Base-by-base conservation (phyloP, 2,329 filamentous ascomycete species). In the Arthrobotrys sphaeroides region DNA sequence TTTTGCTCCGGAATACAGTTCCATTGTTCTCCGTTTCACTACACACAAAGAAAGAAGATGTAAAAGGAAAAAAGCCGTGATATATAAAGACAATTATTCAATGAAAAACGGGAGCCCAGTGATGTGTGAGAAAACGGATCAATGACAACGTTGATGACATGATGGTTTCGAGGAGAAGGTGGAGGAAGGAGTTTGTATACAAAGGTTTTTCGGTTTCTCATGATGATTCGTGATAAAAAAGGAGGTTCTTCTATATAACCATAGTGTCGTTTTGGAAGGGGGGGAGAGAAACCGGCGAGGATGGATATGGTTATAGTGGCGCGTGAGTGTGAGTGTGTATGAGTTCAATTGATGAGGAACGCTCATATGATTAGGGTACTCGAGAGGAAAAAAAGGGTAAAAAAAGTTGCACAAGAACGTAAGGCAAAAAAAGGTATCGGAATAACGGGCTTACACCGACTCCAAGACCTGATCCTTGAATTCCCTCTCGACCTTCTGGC, bases 401-500 rank as follows among this genome's bases (percentile, higher is more conserved):
- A 64, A 40, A 42, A n/a, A n/a, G n/a, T n/a, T n/a, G 57, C 38
- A 45, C 47, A 60, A 59, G 31, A 59, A 55, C 36, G 62, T 24
- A 75, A 75, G 28, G 22, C 31, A 47, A 36, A 31, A 59, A 51
- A 43, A 60, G 57, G 49, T n/a, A 38, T 22, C 42, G 33, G n/a
- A 60, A 69, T 24, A 53, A 45, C 40, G 42, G 47, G 33, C 69
- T 65, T 68, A 75, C 16, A 69, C 72, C 47, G 55, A 5, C 31
- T 75, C 72, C 49, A 68, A 60, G 49, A 75, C 72, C 72, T 69
- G 59, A 38, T 75, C 70, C 70, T 74, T 74, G 70, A 74, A 74
- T 68, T 74, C 62, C 51, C 70, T 61, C 61, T 74, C 70, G 55
- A 96, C 92, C 92, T 97, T 98, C 87, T 97, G 92, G 82, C 95